Percentiles rank a stretch among this genome's conserved stretches.
Evolutionary conservation across 1,139 yeast species (phyloP).

Genomic region (Yarrowia galli): DNA sequence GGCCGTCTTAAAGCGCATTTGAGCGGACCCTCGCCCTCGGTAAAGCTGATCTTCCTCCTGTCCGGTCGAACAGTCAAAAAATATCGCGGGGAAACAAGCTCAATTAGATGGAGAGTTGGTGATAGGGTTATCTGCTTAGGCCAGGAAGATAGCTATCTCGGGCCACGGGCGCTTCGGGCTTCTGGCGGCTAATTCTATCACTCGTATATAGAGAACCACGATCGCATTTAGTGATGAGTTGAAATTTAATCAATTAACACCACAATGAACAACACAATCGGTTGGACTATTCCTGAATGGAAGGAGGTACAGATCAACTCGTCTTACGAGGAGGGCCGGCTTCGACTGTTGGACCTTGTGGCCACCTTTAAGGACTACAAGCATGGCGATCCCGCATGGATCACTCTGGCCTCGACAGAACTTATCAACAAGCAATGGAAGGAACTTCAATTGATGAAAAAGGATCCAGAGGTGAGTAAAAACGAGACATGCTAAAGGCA

Average conservation of each 20-base stretch:
- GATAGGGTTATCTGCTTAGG: too few species aligned
- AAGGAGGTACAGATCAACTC: conserved; percentile 65
- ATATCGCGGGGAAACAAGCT: too few species aligned
- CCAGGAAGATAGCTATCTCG: too few species aligned
- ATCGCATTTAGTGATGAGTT: background rate
- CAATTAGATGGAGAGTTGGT: too few species aligned
- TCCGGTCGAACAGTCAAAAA: too few species aligned
- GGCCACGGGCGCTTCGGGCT: conserved; percentile 7
- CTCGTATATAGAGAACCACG: background rate
- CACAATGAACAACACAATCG: conserved; percentile 45
- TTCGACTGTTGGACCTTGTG: conserved; percentile 59
- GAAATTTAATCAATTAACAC: too few species aligned
- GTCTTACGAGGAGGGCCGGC: conserved; percentile 68
- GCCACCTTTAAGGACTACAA: conserved; percentile 47
- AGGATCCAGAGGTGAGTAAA: conserved; percentile 40
- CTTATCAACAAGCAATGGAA: conserved; percentile 79
- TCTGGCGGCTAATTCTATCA: conserved; percentile 3
- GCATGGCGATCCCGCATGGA: conserved; percentile 86
- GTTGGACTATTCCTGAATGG: conserved; percentile 80
- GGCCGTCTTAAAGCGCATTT: too few species aligned
- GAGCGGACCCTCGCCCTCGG: too few species aligned
- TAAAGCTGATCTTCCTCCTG: too few species aligned
- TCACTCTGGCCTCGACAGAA: conserved; percentile 69
- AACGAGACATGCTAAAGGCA: too few species aligned
- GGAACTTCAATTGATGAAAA: conserved; percentile 56